These are phyloP conservation scores for Coniochaeta hoffmannii DNA, from an alignment of 2,329 filamentous ascomycete species.

Conservation along the genomic window DNA sequence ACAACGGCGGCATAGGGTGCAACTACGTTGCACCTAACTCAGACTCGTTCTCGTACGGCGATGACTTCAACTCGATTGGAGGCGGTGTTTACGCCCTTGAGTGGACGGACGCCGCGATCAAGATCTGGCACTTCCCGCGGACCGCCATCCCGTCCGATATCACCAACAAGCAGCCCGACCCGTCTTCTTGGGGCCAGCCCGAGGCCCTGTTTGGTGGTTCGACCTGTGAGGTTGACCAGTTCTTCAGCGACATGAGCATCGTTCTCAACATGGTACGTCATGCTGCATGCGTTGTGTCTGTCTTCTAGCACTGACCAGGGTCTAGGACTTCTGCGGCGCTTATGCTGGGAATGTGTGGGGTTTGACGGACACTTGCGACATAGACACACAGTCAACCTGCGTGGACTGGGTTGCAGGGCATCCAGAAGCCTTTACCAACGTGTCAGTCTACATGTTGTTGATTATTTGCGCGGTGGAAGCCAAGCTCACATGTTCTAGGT, in stretches of 20 bases:
- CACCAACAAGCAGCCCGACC: conserved; percentile 43
- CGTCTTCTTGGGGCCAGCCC: conserved; percentile 58
- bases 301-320: not conserved
- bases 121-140: conserved; percentile 32
- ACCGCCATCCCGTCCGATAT: conserved; percentile 25
- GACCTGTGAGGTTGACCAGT: conserved; percentile 54
- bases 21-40: conserved; percentile 17
- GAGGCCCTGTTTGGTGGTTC: conserved; percentile 49
- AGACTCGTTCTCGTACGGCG: not conserved
- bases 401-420: not conserved
- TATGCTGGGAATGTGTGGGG: conserved; percentile 5
- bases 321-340: conserved; percentile 3
- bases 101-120: conserved; percentile 33
- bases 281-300: not conserved
- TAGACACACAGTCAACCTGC: not conserved
- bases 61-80: conserved; percentile 1
- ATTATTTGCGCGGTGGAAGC: not conserved
- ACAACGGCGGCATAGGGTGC: conserved; percentile 17
- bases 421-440: conserved; percentile 1
- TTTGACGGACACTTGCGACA: conserved; percentile 1
- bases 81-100: conserved; percentile 37
- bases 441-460: not conserved
- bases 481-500: conserved; percentile 14
- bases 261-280: conserved; percentile 57
- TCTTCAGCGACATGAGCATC: conserved; percentile 62